Evolutionary conservation across 2,329 filamentous ascomycete species (phyloP), one percentile per base, ranked within the genome.

Genomic region (Hypocreales sp.): DNA sequence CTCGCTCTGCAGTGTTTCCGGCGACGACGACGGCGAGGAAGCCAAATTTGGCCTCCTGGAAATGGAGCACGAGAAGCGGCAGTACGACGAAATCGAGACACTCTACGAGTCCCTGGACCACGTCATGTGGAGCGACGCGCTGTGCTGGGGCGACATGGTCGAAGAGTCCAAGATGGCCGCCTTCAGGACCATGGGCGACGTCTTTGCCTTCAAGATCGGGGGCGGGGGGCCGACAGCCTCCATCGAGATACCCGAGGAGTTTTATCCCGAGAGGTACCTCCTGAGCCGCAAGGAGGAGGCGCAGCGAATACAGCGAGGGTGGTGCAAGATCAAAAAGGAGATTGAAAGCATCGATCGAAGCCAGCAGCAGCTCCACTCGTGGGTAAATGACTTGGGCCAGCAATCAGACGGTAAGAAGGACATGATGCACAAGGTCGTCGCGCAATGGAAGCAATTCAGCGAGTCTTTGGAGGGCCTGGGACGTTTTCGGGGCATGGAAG

Each of bases 211-310:
- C 20, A 55, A 56, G 23, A 40, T 71, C 9, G 48, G 50, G 11
- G 53, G 51, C 3, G 47, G 53, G 4, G 59, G 56, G 2, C 48
- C 58, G 5, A 40, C 47, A 7, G 55, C 56, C 24, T 51, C 52
- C 3, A 50, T 67, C 22, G 60, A 67, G 4, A 58, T 72, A 19
- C 67, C 67, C 5, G 45, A 49, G 22, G 46, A 59, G 9, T 58
- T 68, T 34, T 70, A 67, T 36, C 58, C 63, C 1, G 66, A 71
- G 41, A 58, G 55, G n/a, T 72, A 70, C 31, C 43, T 66, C 27
- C 47, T 51, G 25, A 45, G 39, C 8, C 55, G 58, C 10, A 59
- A 56, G 29, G 48, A 60, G 8, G 56, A 62, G 28, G 60, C 64
- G 10, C 34, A 56, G 7, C 50, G 53, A 7, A 63, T 68, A 22